Conservation (phyloP, 768 basidiomycete species). For the Leccinum incarnatum region DNA sequence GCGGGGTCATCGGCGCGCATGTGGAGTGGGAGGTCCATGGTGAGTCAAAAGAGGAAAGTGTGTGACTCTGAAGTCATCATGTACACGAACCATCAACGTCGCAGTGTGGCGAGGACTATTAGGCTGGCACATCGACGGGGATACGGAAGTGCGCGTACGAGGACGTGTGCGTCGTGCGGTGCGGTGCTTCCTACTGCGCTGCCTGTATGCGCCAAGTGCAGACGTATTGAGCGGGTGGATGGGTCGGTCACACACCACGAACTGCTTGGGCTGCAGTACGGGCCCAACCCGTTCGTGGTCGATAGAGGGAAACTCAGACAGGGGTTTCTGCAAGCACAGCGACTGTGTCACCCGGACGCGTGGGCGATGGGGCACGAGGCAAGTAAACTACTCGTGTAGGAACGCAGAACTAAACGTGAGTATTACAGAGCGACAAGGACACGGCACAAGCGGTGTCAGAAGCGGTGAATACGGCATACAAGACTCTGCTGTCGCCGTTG, state of each 20-base stretch:
- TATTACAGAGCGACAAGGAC: conserved; percentile 22
- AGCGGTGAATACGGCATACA: conserved; percentile 80
- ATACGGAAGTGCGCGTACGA: conserved; percentile 10
- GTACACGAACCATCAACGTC: conserved; percentile 16
- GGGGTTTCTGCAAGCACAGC: conserved; percentile 70
- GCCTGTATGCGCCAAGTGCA: conserved; percentile 76
- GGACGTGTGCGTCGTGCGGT: conserved; percentile 62
- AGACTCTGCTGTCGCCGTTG: conserved; percentile 68
- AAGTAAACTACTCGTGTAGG: conserved; percentile 6
- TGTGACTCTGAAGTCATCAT: background rate
- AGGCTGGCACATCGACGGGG: conserved; percentile 17
- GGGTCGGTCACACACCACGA: conserved; percentile 59
- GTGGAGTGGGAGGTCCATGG: conserved; percentile 36
- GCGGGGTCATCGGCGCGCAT: conserved; percentile 41
- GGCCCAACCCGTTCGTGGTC: conserved; percentile 69
- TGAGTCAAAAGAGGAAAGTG: conserved; percentile 4
- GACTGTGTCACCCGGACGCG: conserved; percentile 81
- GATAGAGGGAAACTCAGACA: conserved; percentile 58
- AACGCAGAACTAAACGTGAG: conserved; percentile 8
- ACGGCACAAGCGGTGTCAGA: conserved; percentile 51
- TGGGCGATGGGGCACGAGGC: conserved; percentile 72
- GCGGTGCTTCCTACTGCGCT: conserved; percentile 56
- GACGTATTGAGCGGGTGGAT: conserved; percentile 59
- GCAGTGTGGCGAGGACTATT: background rate
- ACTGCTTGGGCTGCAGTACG: conserved; percentile 60